Evolutionary conservation across 371 early-diverging fungal species (phyloP).

Genomic region (Batkoa obscura): DNA sequence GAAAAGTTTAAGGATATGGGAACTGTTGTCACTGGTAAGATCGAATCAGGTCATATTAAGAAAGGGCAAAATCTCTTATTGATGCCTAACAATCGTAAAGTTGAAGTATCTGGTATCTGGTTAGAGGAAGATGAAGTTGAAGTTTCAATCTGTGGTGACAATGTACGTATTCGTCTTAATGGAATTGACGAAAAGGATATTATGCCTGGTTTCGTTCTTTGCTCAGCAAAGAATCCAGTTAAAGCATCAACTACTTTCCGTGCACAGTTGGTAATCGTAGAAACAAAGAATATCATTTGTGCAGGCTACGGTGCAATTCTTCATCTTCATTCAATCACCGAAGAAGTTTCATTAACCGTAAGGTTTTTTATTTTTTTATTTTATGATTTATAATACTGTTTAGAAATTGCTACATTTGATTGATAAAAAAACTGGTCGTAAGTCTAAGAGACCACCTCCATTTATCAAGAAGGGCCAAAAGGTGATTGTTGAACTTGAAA

Average conservation of each 20-base stretch:
- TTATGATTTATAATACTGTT: not conserved
- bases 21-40: slow-evolving; percentile 82
- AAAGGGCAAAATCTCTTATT: slow-evolving; percentile 64
- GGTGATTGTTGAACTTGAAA: slow-evolving; percentile 67
- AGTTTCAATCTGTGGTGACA: slow-evolving; percentile 77
- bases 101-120: slow-evolving; percentile 65
- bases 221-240: slow-evolving; percentile 55
- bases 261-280: slow-evolving; percentile 75
- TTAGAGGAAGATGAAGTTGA: slow-evolving; percentile 65
- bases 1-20: slow-evolving; percentile 97
- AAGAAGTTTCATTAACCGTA: slow-evolving; percentile 62
- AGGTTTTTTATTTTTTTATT: slow-evolving; percentile 4
- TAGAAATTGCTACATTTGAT: slow-evolving; percentile 65
- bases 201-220: slow-evolving; percentile 70
- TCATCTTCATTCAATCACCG: slow-evolving; percentile 74
- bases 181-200: slow-evolving; percentile 89
- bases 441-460: slow-evolving; percentile 68
- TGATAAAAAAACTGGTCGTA: slow-evolving; percentile 71
- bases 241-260: slow-evolving; percentile 57
- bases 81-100: slow-evolving; percentile 77
- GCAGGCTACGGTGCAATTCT: slow-evolving; percentile 84
- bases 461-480: slow-evolving; percentile 82
- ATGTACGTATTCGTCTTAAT: slow-evolving; percentile 71
- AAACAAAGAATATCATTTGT: slow-evolving; percentile 86
- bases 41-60: slow-evolving; percentile 80